phyloP scores from a whole-genome alignment of 331 rosid species.

The Pyrus hybrid region DNA sequence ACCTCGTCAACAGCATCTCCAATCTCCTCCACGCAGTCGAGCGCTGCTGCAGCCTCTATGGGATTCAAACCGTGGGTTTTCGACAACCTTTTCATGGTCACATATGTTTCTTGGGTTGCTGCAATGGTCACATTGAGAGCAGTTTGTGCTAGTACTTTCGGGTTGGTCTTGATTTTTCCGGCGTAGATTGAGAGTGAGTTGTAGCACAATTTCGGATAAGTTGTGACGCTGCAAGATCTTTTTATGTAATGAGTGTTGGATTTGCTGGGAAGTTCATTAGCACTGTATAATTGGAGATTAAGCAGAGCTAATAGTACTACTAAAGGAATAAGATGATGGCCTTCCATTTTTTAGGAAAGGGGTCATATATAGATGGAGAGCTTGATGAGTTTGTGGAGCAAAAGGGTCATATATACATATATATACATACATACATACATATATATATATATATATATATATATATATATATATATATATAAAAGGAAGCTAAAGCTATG shows the following conservation, averaged over 20 bases:
- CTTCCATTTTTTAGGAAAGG: not conserved
- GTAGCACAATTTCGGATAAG: constrained; percentile 31
- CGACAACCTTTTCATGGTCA: constrained; percentile 11
- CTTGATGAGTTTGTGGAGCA: too few species aligned
- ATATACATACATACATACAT: not conserved
- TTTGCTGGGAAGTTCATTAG: not conserved
- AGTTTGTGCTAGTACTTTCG: constrained; percentile 20
- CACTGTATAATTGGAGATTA: constrained; percentile 1
- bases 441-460: not conserved
- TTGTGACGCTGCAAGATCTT: constrained; percentile 27
- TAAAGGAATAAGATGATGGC: not conserved
- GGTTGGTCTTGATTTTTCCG: constrained; percentile 20
- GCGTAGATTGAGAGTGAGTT: constrained; percentile 32
- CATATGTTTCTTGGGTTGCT: constrained; percentile 7
- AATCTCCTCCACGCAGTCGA: constrained; percentile 26
- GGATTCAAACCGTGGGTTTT: constrained; percentile 18
- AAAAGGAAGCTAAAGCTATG: not conserved
- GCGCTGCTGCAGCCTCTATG: constrained; percentile 14
- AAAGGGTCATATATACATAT: not conserved
- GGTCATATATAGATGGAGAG: too few species aligned
- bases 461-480: not conserved
- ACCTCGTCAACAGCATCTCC: constrained; percentile 29
- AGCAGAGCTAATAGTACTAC: not conserved
- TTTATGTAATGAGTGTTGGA: constrained; percentile 21
- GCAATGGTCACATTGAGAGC: constrained; percentile 26